Conservation (phyloP, 208 protist genomes). For the Leishmania gerbilli region DNA sequence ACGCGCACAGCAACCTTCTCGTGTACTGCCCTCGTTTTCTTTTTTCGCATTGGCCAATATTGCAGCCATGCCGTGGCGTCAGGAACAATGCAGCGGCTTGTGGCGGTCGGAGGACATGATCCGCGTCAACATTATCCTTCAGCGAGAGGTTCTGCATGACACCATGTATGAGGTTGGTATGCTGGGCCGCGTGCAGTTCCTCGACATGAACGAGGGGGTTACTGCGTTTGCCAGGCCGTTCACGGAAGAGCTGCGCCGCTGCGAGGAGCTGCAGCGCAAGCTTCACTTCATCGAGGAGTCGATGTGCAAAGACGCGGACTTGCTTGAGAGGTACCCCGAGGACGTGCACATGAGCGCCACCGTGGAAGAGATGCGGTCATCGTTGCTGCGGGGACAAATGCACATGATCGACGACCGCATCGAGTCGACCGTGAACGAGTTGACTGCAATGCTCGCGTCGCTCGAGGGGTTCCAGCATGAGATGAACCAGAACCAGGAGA, state of each 20-base stretch:
- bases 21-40: not conserved
- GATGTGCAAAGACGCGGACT: slow-evolving; percentile 68
- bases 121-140: slow-evolving; percentile 96
- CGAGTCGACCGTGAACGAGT: slow-evolving; percentile 38
- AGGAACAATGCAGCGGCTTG: slow-evolving; percentile 85
- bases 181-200: slow-evolving; percentile 96
- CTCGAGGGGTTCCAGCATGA: slow-evolving; percentile 51
- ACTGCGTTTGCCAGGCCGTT: slow-evolving; percentile 97
- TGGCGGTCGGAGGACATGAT: slow-evolving; percentile 98
- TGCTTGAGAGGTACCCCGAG: slow-evolving; percentile 80
- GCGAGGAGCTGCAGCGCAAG: slow-evolving; percentile 97
- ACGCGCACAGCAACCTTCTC: not conserved
- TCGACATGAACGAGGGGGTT: slow-evolving; percentile 93
- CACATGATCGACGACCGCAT: slow-evolving; percentile 82
- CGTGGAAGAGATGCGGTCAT: slow-evolving; percentile 67
- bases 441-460: slow-evolving; percentile 42
- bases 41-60: not conserved
- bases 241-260: slow-evolving; percentile 96
- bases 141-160: slow-evolving; percentile 96
- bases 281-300: slow-evolving; percentile 92
- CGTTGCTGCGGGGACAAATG: slow-evolving; percentile 84
- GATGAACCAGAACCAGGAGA: slow-evolving; percentile 72
- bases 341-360: slow-evolving; percentile 44
- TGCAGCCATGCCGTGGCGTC: slow-evolving; percentile 39
- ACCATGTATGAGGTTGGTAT: slow-evolving; percentile 96